These are phyloP conservation scores for Blastobotrys peoriensis DNA, from an alignment of 805 yeast genomes.

Conservation along the genomic window DNA sequence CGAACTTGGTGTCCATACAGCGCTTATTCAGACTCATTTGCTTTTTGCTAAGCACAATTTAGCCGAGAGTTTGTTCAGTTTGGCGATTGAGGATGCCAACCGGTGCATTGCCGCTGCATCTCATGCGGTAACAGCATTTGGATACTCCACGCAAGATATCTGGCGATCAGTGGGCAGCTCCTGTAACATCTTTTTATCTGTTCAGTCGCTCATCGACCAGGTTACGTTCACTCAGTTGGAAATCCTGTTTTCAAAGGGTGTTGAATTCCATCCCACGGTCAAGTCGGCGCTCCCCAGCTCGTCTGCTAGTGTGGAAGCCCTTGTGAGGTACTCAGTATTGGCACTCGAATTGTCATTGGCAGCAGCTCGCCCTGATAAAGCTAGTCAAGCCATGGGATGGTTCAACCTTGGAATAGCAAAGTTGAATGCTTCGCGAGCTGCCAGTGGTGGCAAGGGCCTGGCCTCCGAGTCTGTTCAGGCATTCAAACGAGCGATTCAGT, in stretches of 20 bases:
- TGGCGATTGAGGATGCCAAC: constrained; percentile 48
- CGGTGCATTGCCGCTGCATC: constrained; percentile 42
- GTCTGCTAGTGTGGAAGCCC: not conserved
- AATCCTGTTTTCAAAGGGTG: constrained; percentile 27
- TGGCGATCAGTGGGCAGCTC: constrained; percentile 67
- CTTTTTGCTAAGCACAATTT: constrained; percentile 49
- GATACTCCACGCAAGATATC: constrained; percentile 40
- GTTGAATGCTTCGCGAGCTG: constrained; percentile 39
- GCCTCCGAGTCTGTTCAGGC: constrained; percentile 50
- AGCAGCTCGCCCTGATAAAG: constrained; percentile 18
- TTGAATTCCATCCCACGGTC: too few relatives aligned
- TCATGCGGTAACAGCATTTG: constrained; percentile 34
- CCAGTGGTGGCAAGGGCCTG: constrained; percentile 25
- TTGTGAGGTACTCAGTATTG: constrained; percentile 2
- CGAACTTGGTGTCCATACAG: constrained; percentile 46
- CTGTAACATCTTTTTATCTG: constrained; percentile 44
- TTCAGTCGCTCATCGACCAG: constrained; percentile 46
- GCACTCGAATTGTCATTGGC: constrained; percentile 9
- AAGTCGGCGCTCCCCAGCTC: constrained; percentile 1
- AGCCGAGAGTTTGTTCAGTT: constrained; percentile 57
- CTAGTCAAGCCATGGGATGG: constrained; percentile 36
- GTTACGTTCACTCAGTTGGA: constrained; percentile 42
- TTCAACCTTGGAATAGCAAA: constrained; percentile 71
- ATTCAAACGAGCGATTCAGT: constrained; percentile 61
- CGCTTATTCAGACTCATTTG: constrained; percentile 52